Base-by-base conservation (phyloP, 2,329 filamentous ascomycete genomes). In the Coniochaeta sp. region DNA sequence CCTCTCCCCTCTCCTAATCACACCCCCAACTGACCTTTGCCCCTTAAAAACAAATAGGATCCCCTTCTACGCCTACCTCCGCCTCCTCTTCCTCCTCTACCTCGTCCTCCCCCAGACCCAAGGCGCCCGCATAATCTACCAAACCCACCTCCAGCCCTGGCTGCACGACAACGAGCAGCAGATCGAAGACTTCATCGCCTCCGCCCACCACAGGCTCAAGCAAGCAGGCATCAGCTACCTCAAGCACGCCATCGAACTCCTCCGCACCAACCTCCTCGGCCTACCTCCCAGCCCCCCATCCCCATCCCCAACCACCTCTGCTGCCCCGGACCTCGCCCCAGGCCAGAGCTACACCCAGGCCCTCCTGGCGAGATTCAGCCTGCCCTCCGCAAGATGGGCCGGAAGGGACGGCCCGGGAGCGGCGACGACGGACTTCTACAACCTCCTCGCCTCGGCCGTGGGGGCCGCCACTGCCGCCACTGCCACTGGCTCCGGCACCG, bases 61-160 rank as follows among this genome's bases (percentile, higher is more conserved):
- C 40, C 95, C 95, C 2, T 96, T 98, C 75, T 99, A 97, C 77
- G 85, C 90, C 67, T 97, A 93, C 84, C 80, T 96, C 69, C 91
- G 95, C 65, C 85, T 97, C 59, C 79, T 88, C 70, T 89, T 95
- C 76, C 86, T 97, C 71, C 86, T 95, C 66, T 99, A 97, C 78
- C 90, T 99, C 63, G 92, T 98, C 69, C 86, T 96, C n/a, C 95
- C 93, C 0, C 93, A 96, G 74, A 95, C 91, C n/a, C 93, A 97
- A 72, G 95, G 95, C 72, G 92, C 93, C 61, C 89, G 89, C 63
- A 77, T 89, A 68, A 80, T 98, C 64, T 99, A 98, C 79, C 86
- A 92, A 70, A 82, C 86, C 63, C 87, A 95, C 73, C 81, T 98
- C 62, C 89, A 96, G 73, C 93, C 93, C 0, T 96, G 93, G 78